Evolutionary conservation across 1,284 basidiomycete species (phyloP), one percentile per base, ranked within the genome.

Genomic region (Trametes hirsuta): DNA sequence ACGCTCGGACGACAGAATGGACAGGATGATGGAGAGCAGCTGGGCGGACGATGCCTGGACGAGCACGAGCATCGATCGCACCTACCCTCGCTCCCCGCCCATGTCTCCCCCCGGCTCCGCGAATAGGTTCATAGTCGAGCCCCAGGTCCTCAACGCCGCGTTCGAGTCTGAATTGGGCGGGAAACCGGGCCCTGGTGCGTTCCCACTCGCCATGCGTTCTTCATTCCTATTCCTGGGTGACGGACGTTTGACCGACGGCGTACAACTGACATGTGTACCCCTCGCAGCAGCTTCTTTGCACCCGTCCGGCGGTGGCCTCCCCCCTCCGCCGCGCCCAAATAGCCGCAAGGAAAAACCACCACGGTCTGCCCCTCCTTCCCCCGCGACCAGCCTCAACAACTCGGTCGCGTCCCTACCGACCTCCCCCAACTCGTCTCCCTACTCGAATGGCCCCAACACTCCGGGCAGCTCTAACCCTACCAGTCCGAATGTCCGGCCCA

Each of bases 401-500:
- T 53, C 56, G 34, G 49, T 62, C 15, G 50, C 55, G 35, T 66
- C 62, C 40, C 24, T 50, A 22, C 61, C 63, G 9, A 54, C 47
- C 57, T 61, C 68, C 25, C 66, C 68, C 6, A 54, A 58, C 15
- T 50, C 63, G n/a, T 63, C 64, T 15, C 56, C 63, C 55, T 56
- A 59, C 30, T 55, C 58, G 8, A 57, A 56, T 37, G 55, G 61
- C 21, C 55, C 56, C 8, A 53, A 58, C 15, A 58, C 60, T 18
- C 49, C 62, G 15, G 61, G 46, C 34, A 67, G 66, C 34, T 67
- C 72, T 46, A 52, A 64, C 62, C 80, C 80, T 25, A 82, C 42
- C 21, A 34, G 41, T n/a, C 37, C 49, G 24, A 25, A 52, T 65
- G 81, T 81, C 69, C 81, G 81, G 67, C 79, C 79, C 11, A 74